Base-by-base conservation (phyloP, 495 filamentous ascomycete species). In the Penicillium herquei region DNA sequence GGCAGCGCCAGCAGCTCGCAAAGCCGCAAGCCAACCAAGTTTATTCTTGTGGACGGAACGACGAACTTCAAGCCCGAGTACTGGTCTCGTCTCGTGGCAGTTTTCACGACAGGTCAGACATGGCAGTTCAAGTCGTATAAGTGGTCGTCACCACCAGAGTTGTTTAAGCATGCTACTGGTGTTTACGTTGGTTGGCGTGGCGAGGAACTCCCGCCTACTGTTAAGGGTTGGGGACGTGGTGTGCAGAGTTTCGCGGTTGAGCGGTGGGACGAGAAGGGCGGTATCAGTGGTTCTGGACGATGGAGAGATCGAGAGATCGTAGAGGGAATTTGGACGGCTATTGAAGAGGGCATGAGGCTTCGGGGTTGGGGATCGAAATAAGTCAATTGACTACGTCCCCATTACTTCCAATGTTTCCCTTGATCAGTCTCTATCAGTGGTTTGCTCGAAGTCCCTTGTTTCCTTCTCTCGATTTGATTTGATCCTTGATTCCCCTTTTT, bases 51-150 rank as follows among this genome's bases (percentile, higher is more conserved):
- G 49, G 94, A 99, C 67, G 85, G 84, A 11, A 87, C 91, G 0
- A 86, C 94, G 63, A 87, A 95, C 71, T 99, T 99, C 79, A 94
- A 94, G 70, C 94, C 94, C 1, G 92, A 98, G 66, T 97, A 98
- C 75, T 99, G 94, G 94, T 84, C 86, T 54, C 86, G 95, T 16
- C 89, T 99, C 9, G 94, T 98, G 8, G 95, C 90, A 8, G 91
- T 99, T 43, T 99, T 99, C 73, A 99, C 94, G 0, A 99, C 94
- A 8, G 94, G 94, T 18, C 94, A 99, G 71, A 87, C 88, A 10
- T 99, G 94, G 94, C 94, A 99, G 71, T 99, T 98, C 75, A 96
- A 96, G 74, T 87, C 85, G 44, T 99, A 98, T 81, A 95, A 94
- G 74, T 98, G 94, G 92, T 86, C 87, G 55, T 84, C 90, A 26